Percentiles rank a stretch among this genome's conserved stretches.
These are phyloP conservation scores for Sporormia fimetaria DNA, from an alignment of 495 filamentous ascomycete genomes.

Conservation along the genomic window DNA sequence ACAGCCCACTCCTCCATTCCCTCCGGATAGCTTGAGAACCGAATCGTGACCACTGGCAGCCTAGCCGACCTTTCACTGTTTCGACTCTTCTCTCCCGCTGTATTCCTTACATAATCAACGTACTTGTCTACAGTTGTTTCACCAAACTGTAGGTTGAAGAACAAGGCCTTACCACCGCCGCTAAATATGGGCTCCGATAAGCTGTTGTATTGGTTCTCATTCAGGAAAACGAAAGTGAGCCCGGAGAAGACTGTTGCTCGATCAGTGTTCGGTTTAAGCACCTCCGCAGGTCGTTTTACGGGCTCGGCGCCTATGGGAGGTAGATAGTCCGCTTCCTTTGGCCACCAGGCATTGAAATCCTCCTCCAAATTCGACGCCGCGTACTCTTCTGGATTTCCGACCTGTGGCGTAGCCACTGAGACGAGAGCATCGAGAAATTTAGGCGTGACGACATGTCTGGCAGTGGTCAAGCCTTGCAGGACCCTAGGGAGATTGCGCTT, in stretches of 20 bases:
- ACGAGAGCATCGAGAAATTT: conserved; percentile 57
- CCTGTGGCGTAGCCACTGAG: conserved; percentile 35
- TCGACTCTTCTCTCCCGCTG: conserved; percentile 52
- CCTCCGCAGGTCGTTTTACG: conserved; percentile 44
- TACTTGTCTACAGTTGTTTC: conserved; percentile 66
- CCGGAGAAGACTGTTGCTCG: conserved; percentile 69
- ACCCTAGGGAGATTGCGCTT: conserved; percentile 56
- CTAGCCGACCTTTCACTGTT: conserved; percentile 42
- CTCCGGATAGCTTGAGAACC: conserved; percentile 50
- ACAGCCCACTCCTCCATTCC: conserved; percentile 54
- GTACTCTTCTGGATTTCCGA: conserved; percentile 41
- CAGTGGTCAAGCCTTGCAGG: conserved; percentile 51
- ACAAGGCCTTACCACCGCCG: conserved; percentile 71
- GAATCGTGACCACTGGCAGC: conserved; percentile 68
- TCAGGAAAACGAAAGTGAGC: conserved; percentile 81
- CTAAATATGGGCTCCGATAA: conserved; percentile 61
- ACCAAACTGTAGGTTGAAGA: conserved; percentile 49
- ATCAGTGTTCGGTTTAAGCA: conserved; percentile 56
- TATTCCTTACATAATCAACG: conserved; percentile 60
- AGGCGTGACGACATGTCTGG: conserved; percentile 66
- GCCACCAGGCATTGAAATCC: conserved; percentile 77
- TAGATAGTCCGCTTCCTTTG: conserved; percentile 56
- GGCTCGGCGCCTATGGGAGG: conserved; percentile 69
- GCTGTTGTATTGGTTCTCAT: conserved; percentile 64
- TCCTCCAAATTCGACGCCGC: conserved; percentile 53